These are phyloP conservation scores for Triticum turgidum DNA, from an alignment of 176 grass and related monocot species.

Conservation along the genomic window DNA sequence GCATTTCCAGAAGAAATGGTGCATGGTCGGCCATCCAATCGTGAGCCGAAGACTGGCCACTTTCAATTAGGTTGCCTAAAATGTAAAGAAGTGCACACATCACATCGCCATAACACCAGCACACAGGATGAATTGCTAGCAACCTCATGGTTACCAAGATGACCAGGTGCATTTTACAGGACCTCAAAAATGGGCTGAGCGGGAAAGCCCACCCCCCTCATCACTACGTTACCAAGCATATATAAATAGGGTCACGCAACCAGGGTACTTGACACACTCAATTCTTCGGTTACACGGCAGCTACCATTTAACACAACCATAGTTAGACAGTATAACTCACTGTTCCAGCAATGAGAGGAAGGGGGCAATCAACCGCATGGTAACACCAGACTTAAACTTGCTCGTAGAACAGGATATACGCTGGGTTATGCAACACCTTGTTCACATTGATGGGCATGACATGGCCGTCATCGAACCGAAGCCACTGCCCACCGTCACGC, in stretches of 20 bases:
- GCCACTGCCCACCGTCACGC: constrained; percentile 59
- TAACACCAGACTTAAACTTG: constrained; percentile 47
- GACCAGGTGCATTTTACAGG: constrained; percentile 50
- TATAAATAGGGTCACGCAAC: constrained; percentile 39
- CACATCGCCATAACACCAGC: neutral
- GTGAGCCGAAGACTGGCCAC: neutral
- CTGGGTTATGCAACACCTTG: constrained; percentile 74
- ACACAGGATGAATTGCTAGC: neutral
- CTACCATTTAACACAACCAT: constrained; percentile 39
- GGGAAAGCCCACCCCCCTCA: constrained; percentile 3
- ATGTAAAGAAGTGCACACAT: neutral
- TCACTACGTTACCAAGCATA: constrained; percentile 39
- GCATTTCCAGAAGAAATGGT: neutral
- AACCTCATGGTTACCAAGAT: constrained; percentile 37
- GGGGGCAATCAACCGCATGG: constrained; percentile 25
- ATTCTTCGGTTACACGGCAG: constrained; percentile 31
- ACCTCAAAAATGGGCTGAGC: constrained; percentile 51
- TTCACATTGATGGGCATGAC: constrained; percentile 42
- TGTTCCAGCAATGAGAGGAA: constrained; percentile 28
- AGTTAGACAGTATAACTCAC: constrained; percentile 27
- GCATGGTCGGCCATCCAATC: constrained; percentile 16
- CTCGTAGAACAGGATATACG: constrained; percentile 91
- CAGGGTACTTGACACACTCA: constrained; percentile 25
- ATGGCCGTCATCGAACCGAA: constrained; percentile 66
- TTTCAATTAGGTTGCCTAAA: neutral